These are phyloP conservation scores for Leishmania gerbilli DNA, from an alignment of 208 protist genomes.

Conservation along the genomic window DNA sequence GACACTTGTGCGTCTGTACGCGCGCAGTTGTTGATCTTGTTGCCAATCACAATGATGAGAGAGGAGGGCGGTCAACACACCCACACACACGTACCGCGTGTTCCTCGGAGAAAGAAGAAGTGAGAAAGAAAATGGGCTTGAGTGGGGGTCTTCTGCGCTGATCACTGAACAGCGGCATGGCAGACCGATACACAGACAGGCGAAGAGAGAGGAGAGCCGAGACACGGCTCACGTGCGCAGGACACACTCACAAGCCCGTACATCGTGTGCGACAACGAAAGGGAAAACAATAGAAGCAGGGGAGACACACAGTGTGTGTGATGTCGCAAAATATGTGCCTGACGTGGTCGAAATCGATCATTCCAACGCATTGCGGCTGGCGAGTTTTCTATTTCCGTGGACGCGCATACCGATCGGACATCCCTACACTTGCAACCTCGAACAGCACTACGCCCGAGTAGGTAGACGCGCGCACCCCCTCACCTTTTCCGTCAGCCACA, in stretches of 20 bases:
- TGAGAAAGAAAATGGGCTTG: too few relatives aligned
- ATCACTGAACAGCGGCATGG: not conserved
- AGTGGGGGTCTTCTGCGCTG: too few relatives aligned
- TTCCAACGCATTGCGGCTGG: not conserved
- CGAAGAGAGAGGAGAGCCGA: not conserved
- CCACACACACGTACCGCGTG: not conserved
- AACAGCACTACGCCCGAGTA: not conserved
- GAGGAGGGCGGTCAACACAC: not conserved
- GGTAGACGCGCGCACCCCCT: not conserved
- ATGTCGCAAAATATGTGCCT: too few relatives aligned
- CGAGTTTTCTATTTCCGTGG: not conserved
- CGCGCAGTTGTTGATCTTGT: not conserved
- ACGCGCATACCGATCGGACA: not conserved
- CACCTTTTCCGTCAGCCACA: too few relatives aligned
- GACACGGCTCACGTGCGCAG: not conserved
- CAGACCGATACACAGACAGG: too few relatives aligned
- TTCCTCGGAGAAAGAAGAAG: not conserved
- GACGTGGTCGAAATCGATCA: too few relatives aligned
- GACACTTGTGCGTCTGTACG: not conserved
- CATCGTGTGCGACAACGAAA: not conserved
- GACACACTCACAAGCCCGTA: not conserved
- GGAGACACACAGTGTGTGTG: too few relatives aligned
- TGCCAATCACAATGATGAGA: not conserved
- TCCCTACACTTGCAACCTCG: not conserved
- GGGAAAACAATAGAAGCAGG: not conserved